Base-by-base conservation (phyloP, 345 rosid species). In the Toxicodendron radicans region DNA sequence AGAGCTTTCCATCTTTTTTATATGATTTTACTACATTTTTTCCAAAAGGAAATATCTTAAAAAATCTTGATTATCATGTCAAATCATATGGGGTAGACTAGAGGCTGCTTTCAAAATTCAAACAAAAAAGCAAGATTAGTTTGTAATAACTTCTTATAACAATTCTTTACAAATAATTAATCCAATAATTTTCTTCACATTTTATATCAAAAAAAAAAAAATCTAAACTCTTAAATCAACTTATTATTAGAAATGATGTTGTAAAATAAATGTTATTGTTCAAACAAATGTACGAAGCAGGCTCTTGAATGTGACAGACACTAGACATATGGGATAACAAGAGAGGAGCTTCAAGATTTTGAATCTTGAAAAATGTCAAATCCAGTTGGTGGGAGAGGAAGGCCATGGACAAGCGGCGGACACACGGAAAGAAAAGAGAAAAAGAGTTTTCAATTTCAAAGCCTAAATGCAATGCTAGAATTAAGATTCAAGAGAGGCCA, bases 401-500 rank as follows among this genome's bases (percentile, higher is more conserved):
- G 32, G 4, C n/a, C 52, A 27, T 57, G 72, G 64, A 10, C n/a
- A 68, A 21, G 1, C 59, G 17, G 3, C 14, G 41, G 71, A 64
- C 81, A 64, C 68, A 2, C 58, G 62, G 61, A 23, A 33, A 56
- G 60, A 64, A n/a, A 58, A 27, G 48, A 71, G 24, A 27, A 46
- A 14, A 30, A 24, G 57, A 10, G 35, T 62, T 62, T 18, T 7
- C 48, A 48, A 41, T 71, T 53, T 60, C 4, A 23, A 35, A 21
- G 14, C 64, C 4, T 14, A 21, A 23, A 10, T 43, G 9, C 8
- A 38, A 38, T 38, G 8, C 43, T 38, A 7, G 43, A 57, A 57
- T 10, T 57, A 23, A 57, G n/a, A n/a, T n/a, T n/a, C n/a, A n/a
- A n/a, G 16, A 11, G 1, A 30, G 61, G 74, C 71, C 80, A 79